Evolutionary conservation across 1,284 basidiomycete genomes (phyloP).

Genomic region (Rhizoctonia solani): DNA sequence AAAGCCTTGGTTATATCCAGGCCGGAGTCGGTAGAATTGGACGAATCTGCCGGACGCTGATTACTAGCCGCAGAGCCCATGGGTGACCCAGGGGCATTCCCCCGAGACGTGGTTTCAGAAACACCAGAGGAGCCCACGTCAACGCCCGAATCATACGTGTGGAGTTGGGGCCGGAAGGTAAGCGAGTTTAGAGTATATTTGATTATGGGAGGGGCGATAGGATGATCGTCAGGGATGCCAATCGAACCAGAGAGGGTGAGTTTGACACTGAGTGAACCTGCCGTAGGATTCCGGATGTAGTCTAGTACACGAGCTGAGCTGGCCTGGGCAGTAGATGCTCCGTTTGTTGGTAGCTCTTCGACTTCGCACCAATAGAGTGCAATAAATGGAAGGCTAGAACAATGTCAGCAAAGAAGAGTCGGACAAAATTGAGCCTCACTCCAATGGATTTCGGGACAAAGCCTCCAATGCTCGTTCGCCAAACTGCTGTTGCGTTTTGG

Average conservation of each 20-base stretch:
- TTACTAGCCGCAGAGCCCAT: not conserved
- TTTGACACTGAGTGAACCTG: not conserved
- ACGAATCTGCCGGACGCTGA: not conserved
- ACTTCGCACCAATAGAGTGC: constrained; percentile 33
- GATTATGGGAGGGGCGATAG: constrained; percentile 1
- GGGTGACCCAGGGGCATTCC: not conserved
- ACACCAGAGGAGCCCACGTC: not conserved
- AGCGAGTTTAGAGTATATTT: constrained; percentile 15
- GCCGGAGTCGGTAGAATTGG: not conserved
- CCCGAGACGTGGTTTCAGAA: not conserved
- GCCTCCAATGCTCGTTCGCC: not conserved
- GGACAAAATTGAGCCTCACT: not conserved
- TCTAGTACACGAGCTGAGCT: not conserved
- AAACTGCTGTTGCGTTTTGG: not conserved
- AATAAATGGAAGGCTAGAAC: constrained; percentile 1
- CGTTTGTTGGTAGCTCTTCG: not conserved
- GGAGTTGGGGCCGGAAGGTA: not conserved
- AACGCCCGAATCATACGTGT: not conserved
- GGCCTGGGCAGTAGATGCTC: not conserved
- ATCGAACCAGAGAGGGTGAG: constrained; percentile 32
- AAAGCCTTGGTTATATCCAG: not conserved
- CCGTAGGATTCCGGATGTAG: constrained; percentile 8
- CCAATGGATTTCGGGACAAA: not conserved
- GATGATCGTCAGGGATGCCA: constrained; percentile 34
- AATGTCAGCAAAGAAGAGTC: not conserved